phyloP scores from a whole-genome alignment of 257 asterid species.

The Capsicum chinense region DNA sequence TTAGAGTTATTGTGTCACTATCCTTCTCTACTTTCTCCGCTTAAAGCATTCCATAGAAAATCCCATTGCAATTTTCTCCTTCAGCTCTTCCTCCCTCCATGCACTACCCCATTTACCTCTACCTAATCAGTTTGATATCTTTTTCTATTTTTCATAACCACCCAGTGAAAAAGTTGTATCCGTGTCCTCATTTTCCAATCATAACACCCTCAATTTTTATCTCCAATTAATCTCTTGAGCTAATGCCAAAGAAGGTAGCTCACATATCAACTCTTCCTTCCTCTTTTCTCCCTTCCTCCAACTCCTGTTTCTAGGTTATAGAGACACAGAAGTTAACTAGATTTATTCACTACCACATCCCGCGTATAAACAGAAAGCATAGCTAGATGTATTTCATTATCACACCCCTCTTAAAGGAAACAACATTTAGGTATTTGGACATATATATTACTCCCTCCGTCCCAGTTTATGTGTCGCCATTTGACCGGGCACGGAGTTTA shows the following conservation, averaged over 20 bases:
- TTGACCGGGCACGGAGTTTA: too few species aligned
- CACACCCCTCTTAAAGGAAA: background rate
- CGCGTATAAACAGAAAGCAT: too few species aligned
- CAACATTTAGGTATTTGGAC: constrained; percentile 23
- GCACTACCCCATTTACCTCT: background rate
- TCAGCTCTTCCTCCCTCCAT: background rate
- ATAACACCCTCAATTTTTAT: background rate
- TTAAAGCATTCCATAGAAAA: background rate
- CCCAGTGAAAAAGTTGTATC: background rate
- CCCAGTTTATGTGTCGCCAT: too few species aligned
- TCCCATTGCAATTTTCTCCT: background rate
- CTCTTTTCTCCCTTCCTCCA: background rate
- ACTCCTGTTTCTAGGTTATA: background rate
- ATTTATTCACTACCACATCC: too few species aligned
- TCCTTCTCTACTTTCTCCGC: background rate
- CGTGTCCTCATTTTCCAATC: background rate
- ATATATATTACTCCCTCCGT: background rate
- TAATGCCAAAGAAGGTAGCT: background rate
- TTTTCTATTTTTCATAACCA: background rate
- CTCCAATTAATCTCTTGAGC: constrained; percentile 10
- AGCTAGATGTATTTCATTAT: background rate
- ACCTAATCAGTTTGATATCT: background rate
- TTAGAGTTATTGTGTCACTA: background rate
- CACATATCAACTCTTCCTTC: background rate
- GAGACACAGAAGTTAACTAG: background rate